Conservation (phyloP, 371 early-diverging fungal genomes). For the Mortierella sp. region DNA sequence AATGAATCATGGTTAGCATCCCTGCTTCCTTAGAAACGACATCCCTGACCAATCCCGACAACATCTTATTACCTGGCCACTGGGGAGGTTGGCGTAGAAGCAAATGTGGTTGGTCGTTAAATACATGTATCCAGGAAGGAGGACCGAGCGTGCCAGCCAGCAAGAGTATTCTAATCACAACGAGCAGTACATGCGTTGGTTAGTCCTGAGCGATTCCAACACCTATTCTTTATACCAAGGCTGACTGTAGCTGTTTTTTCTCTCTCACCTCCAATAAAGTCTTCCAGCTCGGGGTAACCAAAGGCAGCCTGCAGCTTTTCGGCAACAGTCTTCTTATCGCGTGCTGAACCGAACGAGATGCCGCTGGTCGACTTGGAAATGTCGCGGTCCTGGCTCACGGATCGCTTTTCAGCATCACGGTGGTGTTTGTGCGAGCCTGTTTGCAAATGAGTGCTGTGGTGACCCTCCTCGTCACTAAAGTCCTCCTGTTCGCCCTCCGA, state of each 20-base stretch:
- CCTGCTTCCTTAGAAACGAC: not conserved
- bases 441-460: not conserved
- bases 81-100: constrained; percentile 78
- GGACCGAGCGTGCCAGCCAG: constrained; percentile 77
- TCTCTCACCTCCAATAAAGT: constrained; percentile 64
- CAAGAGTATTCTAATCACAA: constrained; percentile 75
- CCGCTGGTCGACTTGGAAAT: constrained; percentile 25
- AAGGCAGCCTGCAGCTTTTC: constrained; percentile 75
- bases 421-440: not conserved
- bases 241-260: too few species aligned
- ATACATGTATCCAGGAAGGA: constrained; percentile 80
- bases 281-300: constrained; percentile 68
- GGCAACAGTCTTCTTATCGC: constrained; percentile 60
- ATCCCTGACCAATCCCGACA: not conserved
- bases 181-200: not conserved
- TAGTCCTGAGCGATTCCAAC: not conserved
- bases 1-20: not conserved
- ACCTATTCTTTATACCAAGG: not conserved
- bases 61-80: constrained; percentile 25
- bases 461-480: constrained; percentile 35
- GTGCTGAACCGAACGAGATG: constrained; percentile 22
- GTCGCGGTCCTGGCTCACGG: constrained; percentile 17
- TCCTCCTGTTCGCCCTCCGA: constrained; percentile 47
- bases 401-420: constrained; percentile 7
- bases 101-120: constrained; percentile 78